Conservation (phyloP, 345 rosid genomes). For the Luvunga scandens region DNA sequence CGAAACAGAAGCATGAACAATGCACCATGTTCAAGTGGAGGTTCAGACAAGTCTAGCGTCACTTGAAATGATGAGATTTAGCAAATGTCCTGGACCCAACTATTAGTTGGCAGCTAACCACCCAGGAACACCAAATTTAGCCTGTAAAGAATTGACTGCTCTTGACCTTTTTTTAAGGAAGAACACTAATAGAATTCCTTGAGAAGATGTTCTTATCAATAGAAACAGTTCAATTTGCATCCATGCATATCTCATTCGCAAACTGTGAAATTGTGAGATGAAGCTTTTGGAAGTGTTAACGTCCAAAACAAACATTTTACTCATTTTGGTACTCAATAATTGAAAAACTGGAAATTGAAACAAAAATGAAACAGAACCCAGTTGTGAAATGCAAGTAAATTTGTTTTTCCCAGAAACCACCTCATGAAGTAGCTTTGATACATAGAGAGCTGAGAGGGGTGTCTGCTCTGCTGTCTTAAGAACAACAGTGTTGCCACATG, state of each 20-base stretch:
- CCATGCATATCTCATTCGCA: not conserved
- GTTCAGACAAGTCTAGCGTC: not conserved
- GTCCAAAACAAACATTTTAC: not conserved
- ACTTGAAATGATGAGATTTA: not conserved
- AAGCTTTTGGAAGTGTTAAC: not conserved
- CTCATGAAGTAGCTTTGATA: conserved; percentile 66
- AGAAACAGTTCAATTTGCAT: not conserved
- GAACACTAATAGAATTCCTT: not conserved
- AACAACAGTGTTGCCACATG: conserved; percentile 85
- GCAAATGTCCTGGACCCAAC: not conserved
- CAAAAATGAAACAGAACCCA: not conserved
- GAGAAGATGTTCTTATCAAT: not conserved
- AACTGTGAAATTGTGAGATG: not conserved
- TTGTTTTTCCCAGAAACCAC: conserved; percentile 29
- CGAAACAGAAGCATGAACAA: not conserved
- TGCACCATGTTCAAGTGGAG: not conserved
- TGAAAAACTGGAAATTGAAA: not conserved
- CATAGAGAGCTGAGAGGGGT: conserved; percentile 74
- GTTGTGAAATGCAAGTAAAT: not conserved
- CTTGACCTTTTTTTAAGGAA: too few relatives aligned
- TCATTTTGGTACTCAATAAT: not conserved
- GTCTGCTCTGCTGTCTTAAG: conserved; percentile 94
- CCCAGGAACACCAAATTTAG: not conserved
- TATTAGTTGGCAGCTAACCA: too few relatives aligned
- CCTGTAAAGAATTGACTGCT: not conserved